Conservation (phyloP, 2,329 filamentous ascomycete species). For the Claviceps capensis region DNA sequence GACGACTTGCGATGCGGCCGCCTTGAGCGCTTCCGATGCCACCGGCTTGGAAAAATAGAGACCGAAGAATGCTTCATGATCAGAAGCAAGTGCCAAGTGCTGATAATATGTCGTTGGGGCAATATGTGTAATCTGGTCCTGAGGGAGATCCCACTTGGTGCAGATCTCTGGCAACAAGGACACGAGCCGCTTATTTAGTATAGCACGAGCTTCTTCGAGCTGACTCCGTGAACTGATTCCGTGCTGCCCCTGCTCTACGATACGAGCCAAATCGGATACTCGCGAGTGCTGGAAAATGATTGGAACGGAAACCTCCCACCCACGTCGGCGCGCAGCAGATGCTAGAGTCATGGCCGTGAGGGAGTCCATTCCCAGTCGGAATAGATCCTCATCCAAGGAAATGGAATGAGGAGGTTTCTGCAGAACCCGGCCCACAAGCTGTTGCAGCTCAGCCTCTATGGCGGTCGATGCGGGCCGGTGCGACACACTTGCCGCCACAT, state of each 20-base stretch:
- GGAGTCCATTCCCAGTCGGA: background rate
- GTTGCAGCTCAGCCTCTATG: background rate
- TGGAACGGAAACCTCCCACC: background rate
- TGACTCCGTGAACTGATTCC: background rate
- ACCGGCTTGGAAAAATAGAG: background rate
- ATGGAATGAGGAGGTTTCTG: background rate
- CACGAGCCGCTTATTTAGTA: background rate
- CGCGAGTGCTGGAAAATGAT: background rate
- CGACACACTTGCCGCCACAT: background rate
- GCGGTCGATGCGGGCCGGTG: background rate
- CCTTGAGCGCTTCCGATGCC: background rate
- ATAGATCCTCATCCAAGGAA: background rate
- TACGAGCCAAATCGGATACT: background rate
- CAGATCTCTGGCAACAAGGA: background rate
- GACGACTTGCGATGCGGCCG: background rate
- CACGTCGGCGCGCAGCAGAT: background rate
- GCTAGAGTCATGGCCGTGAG: slow-evolving; percentile 1
- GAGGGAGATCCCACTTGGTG: background rate
- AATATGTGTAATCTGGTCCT: background rate
- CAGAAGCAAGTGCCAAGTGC: background rate
- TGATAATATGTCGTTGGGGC: background rate
- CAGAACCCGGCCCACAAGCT: background rate
- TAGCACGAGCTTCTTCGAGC: background rate
- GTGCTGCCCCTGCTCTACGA: background rate
- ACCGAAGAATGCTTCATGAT: background rate